These are phyloP conservation scores for Leishmania gerbilli DNA, from an alignment of 208 protist species.

Conservation along the genomic window DNA sequence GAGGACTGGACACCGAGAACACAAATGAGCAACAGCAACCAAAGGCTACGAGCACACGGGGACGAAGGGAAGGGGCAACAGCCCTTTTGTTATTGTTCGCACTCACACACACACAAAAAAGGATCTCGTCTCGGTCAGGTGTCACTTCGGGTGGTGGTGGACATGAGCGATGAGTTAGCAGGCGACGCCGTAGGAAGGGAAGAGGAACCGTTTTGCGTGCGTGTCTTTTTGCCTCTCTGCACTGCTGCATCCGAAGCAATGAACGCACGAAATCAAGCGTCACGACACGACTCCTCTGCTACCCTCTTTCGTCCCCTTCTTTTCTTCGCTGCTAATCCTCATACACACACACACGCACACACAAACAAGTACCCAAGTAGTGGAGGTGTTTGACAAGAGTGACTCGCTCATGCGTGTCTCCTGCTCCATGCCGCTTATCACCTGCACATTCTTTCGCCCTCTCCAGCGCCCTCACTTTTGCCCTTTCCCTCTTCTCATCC, in stretches of 20 bases:
- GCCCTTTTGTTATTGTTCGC: too few species aligned
- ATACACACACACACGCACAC: neutral
- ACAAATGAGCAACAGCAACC: neutral
- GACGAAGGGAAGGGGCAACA: neutral
- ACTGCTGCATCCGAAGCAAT: neutral
- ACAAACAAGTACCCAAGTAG: neutral
- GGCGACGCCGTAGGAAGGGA: neutral
- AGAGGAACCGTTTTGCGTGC: neutral
- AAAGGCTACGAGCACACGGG: neutral
- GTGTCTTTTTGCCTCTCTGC: neutral
- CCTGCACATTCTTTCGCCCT: neutral
- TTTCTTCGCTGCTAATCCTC: neutral
- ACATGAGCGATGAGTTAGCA: neutral
- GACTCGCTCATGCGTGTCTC: neutral
- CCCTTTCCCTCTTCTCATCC: conserved; percentile 1
- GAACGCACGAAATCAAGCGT: neutral
- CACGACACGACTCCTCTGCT: neutral
- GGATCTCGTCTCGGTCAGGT: neutral
- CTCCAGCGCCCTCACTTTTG: neutral
- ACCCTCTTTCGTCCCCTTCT: too few species aligned
- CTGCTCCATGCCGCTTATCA: neutral
- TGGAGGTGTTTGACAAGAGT: neutral
- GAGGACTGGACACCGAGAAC: neutral
- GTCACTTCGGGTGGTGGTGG: neutral
- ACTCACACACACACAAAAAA: neutral